A percentile compares a stretch with the other conserved stretches of the same genome.
Conservation (phyloP, 345 rosid species). For the Dipteronia sinensis region DNA sequence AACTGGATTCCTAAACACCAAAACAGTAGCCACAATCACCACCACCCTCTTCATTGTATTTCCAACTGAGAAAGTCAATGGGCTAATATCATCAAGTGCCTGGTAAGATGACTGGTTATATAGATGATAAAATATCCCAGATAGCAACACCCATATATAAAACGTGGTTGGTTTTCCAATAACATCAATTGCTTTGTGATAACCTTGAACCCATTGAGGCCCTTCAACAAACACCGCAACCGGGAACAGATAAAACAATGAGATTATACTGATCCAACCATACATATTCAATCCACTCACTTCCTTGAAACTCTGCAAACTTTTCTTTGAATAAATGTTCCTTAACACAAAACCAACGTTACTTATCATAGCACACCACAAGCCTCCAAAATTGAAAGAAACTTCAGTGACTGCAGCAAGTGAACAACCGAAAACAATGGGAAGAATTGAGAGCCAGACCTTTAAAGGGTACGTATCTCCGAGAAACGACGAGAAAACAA, state of each 20-base stretch:
- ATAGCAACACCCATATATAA: slow-evolving; percentile 84
- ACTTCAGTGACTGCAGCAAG: slow-evolving; percentile 95
- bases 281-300: slow-evolving; percentile 87
- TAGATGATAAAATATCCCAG: slow-evolving; percentile 88
- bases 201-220: slow-evolving; percentile 85
- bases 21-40: slow-evolving; percentile 83
- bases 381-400: slow-evolving; percentile 78
- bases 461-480: slow-evolving; percentile 84
- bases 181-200: slow-evolving; percentile 67
- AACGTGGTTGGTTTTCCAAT: slow-evolving; percentile 70
- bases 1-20: slow-evolving; percentile 93
- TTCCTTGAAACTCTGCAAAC: slow-evolving; percentile 81
- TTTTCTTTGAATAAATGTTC: slow-evolving; percentile 83
- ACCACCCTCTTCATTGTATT: slow-evolving; percentile 96
- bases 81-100: slow-evolving; percentile 95
- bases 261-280: slow-evolving; percentile 79
- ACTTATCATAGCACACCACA: slow-evolving; percentile 95
- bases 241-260: slow-evolving; percentile 74
- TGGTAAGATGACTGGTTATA: slow-evolving; percentile 94
- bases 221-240: slow-evolving; percentile 91
- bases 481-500: slow-evolving; percentile 81
- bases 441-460: slow-evolving; percentile 91
- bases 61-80: slow-evolving; percentile 86
- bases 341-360: slow-evolving; percentile 89
- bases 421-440: slow-evolving; percentile 92